Base-by-base conservation (phyloP, 2,329 filamentous ascomycete genomes). In the Clathrospora elynae region DNA sequence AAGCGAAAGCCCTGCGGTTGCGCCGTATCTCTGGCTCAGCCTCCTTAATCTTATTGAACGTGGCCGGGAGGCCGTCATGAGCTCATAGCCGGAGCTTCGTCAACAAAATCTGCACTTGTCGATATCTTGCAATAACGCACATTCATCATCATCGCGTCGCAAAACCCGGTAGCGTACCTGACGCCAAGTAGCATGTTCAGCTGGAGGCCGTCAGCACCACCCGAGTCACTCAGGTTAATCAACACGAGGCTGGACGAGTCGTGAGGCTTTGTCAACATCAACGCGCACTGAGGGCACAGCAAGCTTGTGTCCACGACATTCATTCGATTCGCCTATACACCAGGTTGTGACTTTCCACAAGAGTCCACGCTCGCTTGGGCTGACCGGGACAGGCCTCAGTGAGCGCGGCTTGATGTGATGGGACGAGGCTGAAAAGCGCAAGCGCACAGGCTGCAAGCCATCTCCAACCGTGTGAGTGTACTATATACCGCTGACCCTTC, bases 21-120 rank as follows among this genome's bases (percentile, higher is more conserved):
- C 38, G 38, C 36, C 38, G 48, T 50, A 51, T 57, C 46, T 49
- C 49, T 55, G 53, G 51, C 49, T 44, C 41, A 37, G 28, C 43
- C 44, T 33, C 36, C 35, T 38, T 35, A 16, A 46, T 17, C 34
- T 25, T 7, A n/a, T 16, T 29, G 25, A 20, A 14, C 26, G 18
- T 34, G 26, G 20, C 30, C 11, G 14, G 23, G 14, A 6, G 16
- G 22, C 17, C 11, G 22, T 22, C 14, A 26, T 23, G 33, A 12
- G 22, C 23, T 22, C 18, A 25, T 33, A 20, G 35, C 22, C 5
- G 6, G 25, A 23, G 13, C n/a, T 20, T 34, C 17, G n/a, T n/a
- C n/a, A n/a, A n/a, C n/a, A n/a, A n/a, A n/a, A n/a, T n/a, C n/a
- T n/a, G n/a, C n/a, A n/a, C n/a, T n/a, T n/a, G n/a, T n/a, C n/a